These are phyloP conservation scores for Sarocladium kiliense DNA, from an alignment of 2,329 filamentous ascomycete genomes.

Conservation along the genomic window DNA sequence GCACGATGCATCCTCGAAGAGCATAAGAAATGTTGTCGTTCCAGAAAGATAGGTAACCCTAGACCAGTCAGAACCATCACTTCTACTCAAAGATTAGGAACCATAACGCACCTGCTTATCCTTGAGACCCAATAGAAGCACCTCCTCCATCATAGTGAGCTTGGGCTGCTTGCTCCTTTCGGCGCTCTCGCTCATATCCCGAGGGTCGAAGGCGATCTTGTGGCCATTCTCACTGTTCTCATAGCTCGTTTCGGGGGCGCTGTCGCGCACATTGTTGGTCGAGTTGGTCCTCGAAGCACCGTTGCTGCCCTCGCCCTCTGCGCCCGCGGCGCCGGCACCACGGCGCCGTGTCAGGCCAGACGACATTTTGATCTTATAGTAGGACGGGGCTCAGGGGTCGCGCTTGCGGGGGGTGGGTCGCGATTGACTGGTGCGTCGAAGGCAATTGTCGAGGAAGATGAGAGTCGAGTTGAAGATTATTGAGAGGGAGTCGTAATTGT, in stretches of 20 bases:
- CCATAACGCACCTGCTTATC: slow-evolving; percentile 80
- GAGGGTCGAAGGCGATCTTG: slow-evolving; percentile 96
- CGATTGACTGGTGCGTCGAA: neutral
- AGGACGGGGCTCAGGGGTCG: neutral
- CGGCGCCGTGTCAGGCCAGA: slow-evolving; percentile 59
- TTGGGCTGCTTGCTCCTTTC: slow-evolving; percentile 98
- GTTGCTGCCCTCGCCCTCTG: slow-evolving; percentile 52
- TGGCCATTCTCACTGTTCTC: slow-evolving; percentile 91
- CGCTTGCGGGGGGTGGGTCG: neutral
- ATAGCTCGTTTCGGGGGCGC: slow-evolving; percentile 72
- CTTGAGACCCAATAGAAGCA: slow-evolving; percentile 90
- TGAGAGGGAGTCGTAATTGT: neutral
- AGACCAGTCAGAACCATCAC: slow-evolving; percentile 9
- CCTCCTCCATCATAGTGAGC: slow-evolving; percentile 97
- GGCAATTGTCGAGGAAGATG: neutral
- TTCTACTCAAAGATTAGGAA: neutral
- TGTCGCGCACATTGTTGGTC: slow-evolving; percentile 47
- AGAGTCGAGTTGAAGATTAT: neutral
- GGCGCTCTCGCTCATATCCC: slow-evolving; percentile 94
- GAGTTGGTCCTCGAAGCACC: slow-evolving; percentile 54
- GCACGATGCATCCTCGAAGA: slow-evolving; percentile 93
- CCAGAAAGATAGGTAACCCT: slow-evolving; percentile 99
- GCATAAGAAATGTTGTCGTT: slow-evolving; percentile 99
- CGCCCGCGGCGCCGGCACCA: slow-evolving; percentile 63
- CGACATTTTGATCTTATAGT: slow-evolving; percentile 21